These are phyloP conservation scores for Wickerhamiella bombiphila DNA, from an alignment of 805 yeast species.

Conservation along the genomic window DNA sequence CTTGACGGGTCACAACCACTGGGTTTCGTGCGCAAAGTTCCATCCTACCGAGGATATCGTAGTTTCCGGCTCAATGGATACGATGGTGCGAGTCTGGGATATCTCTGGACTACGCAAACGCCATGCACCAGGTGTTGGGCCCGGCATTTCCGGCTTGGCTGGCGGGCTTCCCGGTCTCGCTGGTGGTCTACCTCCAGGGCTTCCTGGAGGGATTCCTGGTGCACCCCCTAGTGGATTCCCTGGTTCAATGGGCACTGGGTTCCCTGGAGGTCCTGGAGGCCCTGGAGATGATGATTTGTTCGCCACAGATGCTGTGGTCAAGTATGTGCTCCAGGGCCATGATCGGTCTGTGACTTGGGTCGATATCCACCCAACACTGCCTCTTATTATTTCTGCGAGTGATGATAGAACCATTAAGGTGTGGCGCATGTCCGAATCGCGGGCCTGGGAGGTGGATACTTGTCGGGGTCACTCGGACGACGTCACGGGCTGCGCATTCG, in stretches of 20 bases:
- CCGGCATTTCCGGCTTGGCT: slow-evolving; percentile 3
- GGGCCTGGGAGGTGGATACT: slow-evolving; percentile 98
- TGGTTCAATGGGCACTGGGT: background rate
- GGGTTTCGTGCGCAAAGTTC: slow-evolving; percentile 95
- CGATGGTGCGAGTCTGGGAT: slow-evolving; percentile 99
- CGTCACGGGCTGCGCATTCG: slow-evolving; percentile 79
- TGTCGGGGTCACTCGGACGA: slow-evolving; percentile 96
- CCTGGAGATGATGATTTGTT: slow-evolving; percentile 45
- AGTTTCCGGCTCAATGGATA: slow-evolving; percentile 92
- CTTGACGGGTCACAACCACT: slow-evolving; percentile 94
- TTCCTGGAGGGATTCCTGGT: no score
- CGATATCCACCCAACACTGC: slow-evolving; percentile 90
- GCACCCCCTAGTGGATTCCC: background rate
- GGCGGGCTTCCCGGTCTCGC: slow-evolving; percentile 5
- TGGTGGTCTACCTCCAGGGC: slow-evolving; percentile 1
- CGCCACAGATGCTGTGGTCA: slow-evolving; percentile 88
- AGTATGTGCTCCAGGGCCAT: slow-evolving; percentile 93
- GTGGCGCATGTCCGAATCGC: slow-evolving; percentile 95
- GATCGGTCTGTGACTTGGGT: slow-evolving; percentile 99
- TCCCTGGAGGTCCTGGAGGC: slow-evolving; percentile 2
- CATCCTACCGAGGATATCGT: slow-evolving; percentile 91
- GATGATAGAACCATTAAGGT: slow-evolving; percentile 90
- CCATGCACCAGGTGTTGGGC: slow-evolving; percentile 1
- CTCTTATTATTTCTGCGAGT: slow-evolving; percentile 86
- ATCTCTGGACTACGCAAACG: slow-evolving; percentile 75